Base-by-base conservation (phyloP, 2,329 filamentous ascomycete genomes). In the Cadophora luteo-olivacea region DNA sequence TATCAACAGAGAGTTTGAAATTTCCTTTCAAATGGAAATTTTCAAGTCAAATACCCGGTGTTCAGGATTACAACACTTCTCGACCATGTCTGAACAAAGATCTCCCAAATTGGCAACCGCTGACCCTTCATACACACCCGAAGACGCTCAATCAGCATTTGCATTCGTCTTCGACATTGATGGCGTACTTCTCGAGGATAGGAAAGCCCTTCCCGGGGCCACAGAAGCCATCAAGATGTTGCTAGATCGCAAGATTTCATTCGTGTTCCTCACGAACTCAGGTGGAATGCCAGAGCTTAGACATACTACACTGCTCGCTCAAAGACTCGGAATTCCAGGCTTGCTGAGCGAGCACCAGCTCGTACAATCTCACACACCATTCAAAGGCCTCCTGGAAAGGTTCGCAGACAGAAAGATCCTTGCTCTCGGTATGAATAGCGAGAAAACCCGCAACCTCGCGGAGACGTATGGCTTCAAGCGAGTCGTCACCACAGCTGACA, bases 111-210 rank as follows among this genome's bases (percentile, higher is more conserved):
- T 29, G 5, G 29, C 29, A 29, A 29, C 29, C 29, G 5, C 29
- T 5, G 5, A 29, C 5, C 3, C 29, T 29, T 29, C 29, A 29
- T 29, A 3, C 29, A 29, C 19, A 49, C 22, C n/a, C 19, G 11
- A 49, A 4, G 22, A n/a, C 1, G 1, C 19, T n/a, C 19, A 22
- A 49, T 57, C 54, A 36, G 33, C 54, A 32, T 16, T 66, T 8
- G 88, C 89, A 7, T 93, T 93, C 72, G 90, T 88, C 75, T 94
- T 93, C 72, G 91, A 93, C 78, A 89, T 89, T 70, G 87, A 93
- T 74, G 90, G 90, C 82, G 90, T 92, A 66, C 83, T 92, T 33
- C 89, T 91, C 68, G 89, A 91, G 79, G 88, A 89, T 75, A 88
- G 89, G 80, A 82, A 88, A 65, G 80, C 89, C 65, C 91, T 92